Conservation (phyloP, 2,329 filamentous ascomycete species). For the Ophiostoma ulmi region DNA sequence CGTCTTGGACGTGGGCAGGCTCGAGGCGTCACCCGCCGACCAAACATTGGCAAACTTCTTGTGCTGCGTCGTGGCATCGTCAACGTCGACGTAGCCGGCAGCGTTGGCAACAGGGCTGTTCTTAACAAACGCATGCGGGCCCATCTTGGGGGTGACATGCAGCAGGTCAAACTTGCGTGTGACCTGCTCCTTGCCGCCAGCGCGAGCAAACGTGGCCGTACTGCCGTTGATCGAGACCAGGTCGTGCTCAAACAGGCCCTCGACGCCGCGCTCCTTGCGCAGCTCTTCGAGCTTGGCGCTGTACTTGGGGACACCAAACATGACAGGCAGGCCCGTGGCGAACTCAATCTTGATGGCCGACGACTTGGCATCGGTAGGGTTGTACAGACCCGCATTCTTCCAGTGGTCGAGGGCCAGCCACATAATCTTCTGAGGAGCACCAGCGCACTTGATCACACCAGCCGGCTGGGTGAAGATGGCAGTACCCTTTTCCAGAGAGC, state of each 20-base stretch:
- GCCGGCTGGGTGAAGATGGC: conserved; percentile 58
- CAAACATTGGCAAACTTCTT: conserved; percentile 53
- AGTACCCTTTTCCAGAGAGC: conserved; percentile 44
- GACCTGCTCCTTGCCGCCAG: conserved; percentile 41
- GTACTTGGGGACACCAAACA: conserved; percentile 60
- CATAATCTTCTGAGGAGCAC: conserved; percentile 58
- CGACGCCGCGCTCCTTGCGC: conserved; percentile 50
- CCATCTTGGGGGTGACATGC: conserved; percentile 57
- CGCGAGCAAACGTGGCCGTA: conserved; percentile 46
- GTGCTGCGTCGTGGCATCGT: conserved; percentile 49
- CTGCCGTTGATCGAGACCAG: conserved; percentile 50
- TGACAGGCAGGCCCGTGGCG: conserved; percentile 50
- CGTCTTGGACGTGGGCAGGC: conserved; percentile 50
- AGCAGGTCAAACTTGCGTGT: conserved; percentile 49
- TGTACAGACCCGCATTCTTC: conserved; percentile 50
- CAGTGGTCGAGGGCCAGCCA: conserved; percentile 58
- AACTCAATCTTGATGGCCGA: conserved; percentile 50
- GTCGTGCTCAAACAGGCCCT: conserved; percentile 55
- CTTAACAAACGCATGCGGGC: conserved; percentile 50
- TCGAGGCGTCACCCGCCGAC: conserved; percentile 56
- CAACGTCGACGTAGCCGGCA: conserved; percentile 54
- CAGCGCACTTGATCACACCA: conserved; percentile 56
- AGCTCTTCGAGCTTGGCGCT: conserved; percentile 49
- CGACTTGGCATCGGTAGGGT: conserved; percentile 31
- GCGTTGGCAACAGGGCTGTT: conserved; percentile 50